Conservation (phyloP, 768 basidiomycete species). For the Macrolepiota albuminosa region DNA sequence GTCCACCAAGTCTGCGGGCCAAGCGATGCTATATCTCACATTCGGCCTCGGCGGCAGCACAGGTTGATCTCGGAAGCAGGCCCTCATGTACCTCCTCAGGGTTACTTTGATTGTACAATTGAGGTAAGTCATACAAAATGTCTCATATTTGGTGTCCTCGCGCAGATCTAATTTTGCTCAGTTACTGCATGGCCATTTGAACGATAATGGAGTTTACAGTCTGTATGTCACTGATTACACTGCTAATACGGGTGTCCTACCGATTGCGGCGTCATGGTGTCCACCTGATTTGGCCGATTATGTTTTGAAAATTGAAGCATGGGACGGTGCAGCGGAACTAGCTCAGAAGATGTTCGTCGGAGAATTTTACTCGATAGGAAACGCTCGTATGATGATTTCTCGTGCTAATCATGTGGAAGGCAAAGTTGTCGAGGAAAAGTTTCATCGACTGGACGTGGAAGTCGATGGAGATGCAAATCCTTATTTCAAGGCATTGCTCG, state of each 20-base stretch:
- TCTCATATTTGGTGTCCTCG: neutral
- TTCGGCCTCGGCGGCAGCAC: slow-evolving; percentile 28
- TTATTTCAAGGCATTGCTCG: slow-evolving; percentile 44
- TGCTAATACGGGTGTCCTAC: slow-evolving; percentile 26
- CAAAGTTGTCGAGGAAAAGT: slow-evolving; percentile 46
- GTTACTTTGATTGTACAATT: slow-evolving; percentile 61
- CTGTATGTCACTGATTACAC: slow-evolving; percentile 71
- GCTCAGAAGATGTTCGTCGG: slow-evolving; percentile 42
- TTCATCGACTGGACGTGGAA: slow-evolving; percentile 34
- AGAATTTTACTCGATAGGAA: slow-evolving; percentile 49
- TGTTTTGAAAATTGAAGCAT: slow-evolving; percentile 55
- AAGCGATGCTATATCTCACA: slow-evolving; percentile 5
- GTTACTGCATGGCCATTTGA: slow-evolving; percentile 44
- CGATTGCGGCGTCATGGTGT: slow-evolving; percentile 42
- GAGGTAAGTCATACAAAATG: slow-evolving; percentile 36
- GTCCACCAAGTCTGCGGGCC: slow-evolving; percentile 18
- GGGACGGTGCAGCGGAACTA: slow-evolving; percentile 42
- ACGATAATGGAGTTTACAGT: slow-evolving; percentile 33
- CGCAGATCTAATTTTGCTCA: slow-evolving; percentile 17
- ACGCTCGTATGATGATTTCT: slow-evolving; percentile 41
- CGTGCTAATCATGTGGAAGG: slow-evolving; percentile 42
- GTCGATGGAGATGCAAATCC: slow-evolving; percentile 28
- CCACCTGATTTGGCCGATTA: slow-evolving; percentile 35
- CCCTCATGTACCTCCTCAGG: slow-evolving; percentile 36
- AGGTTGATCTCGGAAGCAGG: slow-evolving; percentile 46